Percentiles rank a stretch among this genome's conserved stretches.
These are phyloP conservation scores for Marasmius sp. DNA, from an alignment of 1,284 basidiomycete genomes.

Conservation along the genomic window DNA sequence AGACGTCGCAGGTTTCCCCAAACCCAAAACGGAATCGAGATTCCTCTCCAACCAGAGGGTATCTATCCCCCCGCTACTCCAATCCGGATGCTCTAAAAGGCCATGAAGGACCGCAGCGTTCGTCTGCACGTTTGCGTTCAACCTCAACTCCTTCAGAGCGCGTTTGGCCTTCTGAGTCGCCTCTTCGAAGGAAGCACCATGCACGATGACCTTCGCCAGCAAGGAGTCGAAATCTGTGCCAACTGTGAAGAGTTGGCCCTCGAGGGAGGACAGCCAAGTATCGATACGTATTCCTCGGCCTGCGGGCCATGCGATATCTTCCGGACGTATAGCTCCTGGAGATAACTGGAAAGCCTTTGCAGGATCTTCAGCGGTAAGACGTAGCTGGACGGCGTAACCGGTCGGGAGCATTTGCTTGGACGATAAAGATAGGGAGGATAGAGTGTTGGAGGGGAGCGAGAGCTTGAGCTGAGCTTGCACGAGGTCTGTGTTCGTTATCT, in stretches of 20 bases:
- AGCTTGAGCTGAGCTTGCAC: conserved; percentile 36
- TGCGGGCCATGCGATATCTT: conserved; percentile 33
- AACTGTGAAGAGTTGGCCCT: conserved; percentile 25
- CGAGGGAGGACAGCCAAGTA: conserved; percentile 32
- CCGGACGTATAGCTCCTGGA: conserved; percentile 27
- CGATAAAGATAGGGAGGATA: conserved; percentile 21
- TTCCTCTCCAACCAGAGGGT: conserved; percentile 40
- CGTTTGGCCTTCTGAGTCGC: conserved; percentile 29
- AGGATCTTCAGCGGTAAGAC: conserved; percentile 40
- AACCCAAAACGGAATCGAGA: conserved; percentile 17
- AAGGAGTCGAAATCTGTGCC: conserved; percentile 41
- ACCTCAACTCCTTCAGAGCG: conserved; percentile 29
- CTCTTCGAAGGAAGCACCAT: conserved; percentile 31
- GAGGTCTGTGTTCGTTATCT: conserved; percentile 35
- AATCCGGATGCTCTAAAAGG: conserved; percentile 31
- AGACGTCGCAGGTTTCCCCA: conserved; percentile 16
- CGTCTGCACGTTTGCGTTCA: conserved; percentile 30
- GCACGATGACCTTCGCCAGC: conserved; percentile 38
- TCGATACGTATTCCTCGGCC: conserved; percentile 39
- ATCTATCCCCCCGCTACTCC: conserved; percentile 29
- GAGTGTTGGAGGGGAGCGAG: conserved; percentile 22
- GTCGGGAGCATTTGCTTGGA: conserved; percentile 17
- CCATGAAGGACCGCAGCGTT: conserved; percentile 35
- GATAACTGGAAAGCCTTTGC: conserved; percentile 31
- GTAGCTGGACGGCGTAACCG: conserved; percentile 35